phyloP scores from a whole-genome alignment of 1,284 basidiomycete species.

The Porogramme epimiltina region DNA sequence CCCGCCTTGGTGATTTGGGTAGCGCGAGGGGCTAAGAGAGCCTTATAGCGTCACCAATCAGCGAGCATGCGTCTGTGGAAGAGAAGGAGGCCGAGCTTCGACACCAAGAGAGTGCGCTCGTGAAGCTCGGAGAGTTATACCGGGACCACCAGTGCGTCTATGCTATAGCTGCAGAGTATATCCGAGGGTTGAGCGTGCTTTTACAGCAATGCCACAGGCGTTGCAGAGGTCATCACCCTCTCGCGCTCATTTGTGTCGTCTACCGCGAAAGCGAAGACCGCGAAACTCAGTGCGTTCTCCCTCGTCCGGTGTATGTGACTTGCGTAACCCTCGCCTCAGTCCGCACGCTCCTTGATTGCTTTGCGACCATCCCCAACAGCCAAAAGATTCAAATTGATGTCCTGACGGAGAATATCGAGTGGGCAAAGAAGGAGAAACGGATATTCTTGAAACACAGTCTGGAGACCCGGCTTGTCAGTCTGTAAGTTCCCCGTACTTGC shows the following conservation, averaged over 20 bases:
- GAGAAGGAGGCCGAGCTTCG: slow-evolving; percentile 63
- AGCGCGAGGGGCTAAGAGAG: background rate
- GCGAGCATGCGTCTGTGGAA: slow-evolving; percentile 24
- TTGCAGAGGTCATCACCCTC: slow-evolving; percentile 86
- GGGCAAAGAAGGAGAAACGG: slow-evolving; percentile 91
- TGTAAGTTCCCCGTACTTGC: slow-evolving; percentile 51
- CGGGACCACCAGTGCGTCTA: slow-evolving; percentile 77
- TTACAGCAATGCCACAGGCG: slow-evolving; percentile 77
- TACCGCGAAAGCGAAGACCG: slow-evolving; percentile 97
- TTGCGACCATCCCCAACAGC: slow-evolving; percentile 77
- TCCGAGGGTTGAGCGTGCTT: background rate
- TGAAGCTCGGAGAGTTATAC: slow-evolving; percentile 88
- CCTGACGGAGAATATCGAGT: slow-evolving; percentile 88
- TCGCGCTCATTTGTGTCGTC: slow-evolving; percentile 92
- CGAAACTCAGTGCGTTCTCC: slow-evolving; percentile 85
- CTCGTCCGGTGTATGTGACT: background rate
- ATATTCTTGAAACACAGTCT: slow-evolving; percentile 96
- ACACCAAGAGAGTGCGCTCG: slow-evolving; percentile 86
- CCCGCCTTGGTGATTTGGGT: too few species aligned
- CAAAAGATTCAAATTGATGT: slow-evolving; percentile 84
- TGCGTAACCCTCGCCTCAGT: slow-evolving; percentile 47
- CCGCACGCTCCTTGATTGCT: slow-evolving; percentile 91
- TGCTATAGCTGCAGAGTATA: background rate
- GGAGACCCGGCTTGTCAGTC: slow-evolving; percentile 85
- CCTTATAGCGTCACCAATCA: slow-evolving; percentile 20